Base-by-base conservation (phyloP, 768 basidiomycete species). In the Amanita rubescens region DNA sequence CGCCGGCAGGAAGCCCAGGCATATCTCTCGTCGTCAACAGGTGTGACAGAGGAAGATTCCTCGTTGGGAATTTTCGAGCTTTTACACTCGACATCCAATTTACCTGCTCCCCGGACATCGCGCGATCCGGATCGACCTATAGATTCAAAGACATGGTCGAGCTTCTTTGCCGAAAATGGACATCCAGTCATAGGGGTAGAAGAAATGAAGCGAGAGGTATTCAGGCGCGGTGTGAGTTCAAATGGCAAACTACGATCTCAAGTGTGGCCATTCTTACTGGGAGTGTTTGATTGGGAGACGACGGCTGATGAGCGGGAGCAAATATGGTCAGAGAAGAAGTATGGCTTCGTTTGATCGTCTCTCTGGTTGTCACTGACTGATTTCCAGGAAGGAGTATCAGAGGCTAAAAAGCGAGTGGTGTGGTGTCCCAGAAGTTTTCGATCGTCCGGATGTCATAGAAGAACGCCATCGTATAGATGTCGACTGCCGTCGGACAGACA, bases 391-490 rank as follows among this genome's bases (percentile, higher is more conserved):
- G 62, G 75, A 69, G 51, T 99, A 97, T 59, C 78, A 79, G 24
- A 69, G 77, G 25, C 68, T 88, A 25, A 94, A 90, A 68, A 69
- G 75, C 27, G 78, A 87, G 60, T 98, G 95, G 95, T 87, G 78
- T 67, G 86, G 85, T 20, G 81, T 84, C 35, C 81, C 84, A 19
- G 89, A 89, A 58, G 84, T 91, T 9, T 92, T 87, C 64, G 85
- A 87, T 61, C 79, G 85, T 46, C 78, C 80, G 55, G 88, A 90
- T 62, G 78, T 90, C 49, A 66, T 90, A 30, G 95, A 99, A 70
- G 91, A 93, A 65, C 82, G 89, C n/a, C 91, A 93, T 69, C 82
- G 91, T 22, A 92, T 93, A 60, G 91, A 98, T 62, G 96, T 99
- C 53, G 96, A 98, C 64, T 98, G 96, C 62, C 85, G 94, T 54